Conservation (phyloP, 768 basidiomycete genomes). For the Leccinellum rugosiceps region DNA sequence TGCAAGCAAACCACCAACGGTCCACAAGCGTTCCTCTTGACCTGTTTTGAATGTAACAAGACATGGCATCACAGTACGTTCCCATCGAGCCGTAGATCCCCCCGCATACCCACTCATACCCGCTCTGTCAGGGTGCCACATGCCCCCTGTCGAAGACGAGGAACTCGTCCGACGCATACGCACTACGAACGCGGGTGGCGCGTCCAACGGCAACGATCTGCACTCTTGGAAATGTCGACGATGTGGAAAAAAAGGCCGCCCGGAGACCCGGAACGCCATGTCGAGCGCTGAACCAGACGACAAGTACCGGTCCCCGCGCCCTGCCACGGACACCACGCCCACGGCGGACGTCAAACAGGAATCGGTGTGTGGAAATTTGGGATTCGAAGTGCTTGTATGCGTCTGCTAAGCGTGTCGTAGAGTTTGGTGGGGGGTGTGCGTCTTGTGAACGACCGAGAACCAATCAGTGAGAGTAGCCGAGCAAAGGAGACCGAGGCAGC, state of each 20-base stretch:
- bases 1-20: slow-evolving; percentile 25
- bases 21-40: slow-evolving; percentile 32
- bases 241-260: slow-evolving; percentile 22
- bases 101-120: too few species aligned
- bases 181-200: slow-evolving; percentile 6
- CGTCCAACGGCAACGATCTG: slow-evolving; percentile 15
- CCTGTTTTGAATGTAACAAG: slow-evolving; percentile 32
- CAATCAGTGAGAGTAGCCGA: neutral
- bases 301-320: neutral
- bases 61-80: slow-evolving; percentile 35
- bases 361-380: slow-evolving; percentile 6
- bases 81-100: neutral
- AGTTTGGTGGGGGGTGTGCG: neutral
- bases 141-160: too few species aligned
- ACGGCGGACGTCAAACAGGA: slow-evolving; percentile 1
- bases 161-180: neutral
- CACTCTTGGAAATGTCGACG: slow-evolving; percentile 29
- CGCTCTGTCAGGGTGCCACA: slow-evolving; percentile 27
- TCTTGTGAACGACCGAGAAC: neutral
- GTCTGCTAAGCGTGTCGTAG: slow-evolving; percentile 10
- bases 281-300: slow-evolving; percentile 5
- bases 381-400: neutral
- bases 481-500: neutral
- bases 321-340: neutral
- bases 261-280: neutral